These are phyloP conservation scores for Thinopyrum obtusiflorum DNA, from an alignment of 202 grass and related monocot genomes.

Conservation along the genomic window DNA sequence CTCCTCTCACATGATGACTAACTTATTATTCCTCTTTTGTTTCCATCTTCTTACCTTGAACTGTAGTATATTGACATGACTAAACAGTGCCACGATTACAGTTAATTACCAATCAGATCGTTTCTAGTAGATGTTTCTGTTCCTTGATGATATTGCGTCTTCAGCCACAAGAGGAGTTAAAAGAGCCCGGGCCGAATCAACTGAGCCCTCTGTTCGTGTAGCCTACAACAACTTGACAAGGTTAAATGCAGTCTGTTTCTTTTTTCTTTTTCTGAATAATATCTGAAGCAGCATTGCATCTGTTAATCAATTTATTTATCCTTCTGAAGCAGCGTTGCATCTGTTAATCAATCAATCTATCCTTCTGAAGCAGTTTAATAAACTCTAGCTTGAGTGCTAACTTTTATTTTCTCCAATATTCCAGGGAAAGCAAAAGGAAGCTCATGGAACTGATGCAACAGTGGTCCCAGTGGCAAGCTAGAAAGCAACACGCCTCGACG, in stretches of 20 bases:
- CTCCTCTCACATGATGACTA: slow-evolving; percentile 23
- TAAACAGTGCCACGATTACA: not conserved
- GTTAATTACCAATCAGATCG: not conserved
- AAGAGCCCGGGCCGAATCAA: slow-evolving; percentile 56
- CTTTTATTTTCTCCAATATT: slow-evolving; percentile 33
- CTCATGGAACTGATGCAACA: slow-evolving; percentile 81
- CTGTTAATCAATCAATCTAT: no score
- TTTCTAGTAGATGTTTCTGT: slow-evolving; percentile 28
- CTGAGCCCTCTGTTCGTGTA: slow-evolving; percentile 71
- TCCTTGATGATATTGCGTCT: slow-evolving; percentile 67
- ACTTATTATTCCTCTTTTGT: slow-evolving; percentile 8
- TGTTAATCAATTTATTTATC: no score
- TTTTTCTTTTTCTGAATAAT: no score
- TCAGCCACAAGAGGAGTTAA: slow-evolving; percentile 83
- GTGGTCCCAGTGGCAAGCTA: slow-evolving; percentile 87
- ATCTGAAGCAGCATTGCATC: no score
- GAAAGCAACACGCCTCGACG: slow-evolving; percentile 8
- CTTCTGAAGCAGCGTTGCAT: no score
- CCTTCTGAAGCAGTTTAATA: not conserved
- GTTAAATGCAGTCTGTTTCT: no score
- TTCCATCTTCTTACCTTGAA: slow-evolving; percentile 5
- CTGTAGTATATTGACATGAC: not conserved
- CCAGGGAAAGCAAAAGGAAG: slow-evolving; percentile 85
- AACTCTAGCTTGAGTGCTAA: slow-evolving; percentile 8
- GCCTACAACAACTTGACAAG: slow-evolving; percentile 73